Percentiles rank a stretch among this genome's conserved stretches.
These are phyloP conservation scores for Amanita jacksonii DNA, from an alignment of 768 basidiomycete species.

Conservation along the genomic window DNA sequence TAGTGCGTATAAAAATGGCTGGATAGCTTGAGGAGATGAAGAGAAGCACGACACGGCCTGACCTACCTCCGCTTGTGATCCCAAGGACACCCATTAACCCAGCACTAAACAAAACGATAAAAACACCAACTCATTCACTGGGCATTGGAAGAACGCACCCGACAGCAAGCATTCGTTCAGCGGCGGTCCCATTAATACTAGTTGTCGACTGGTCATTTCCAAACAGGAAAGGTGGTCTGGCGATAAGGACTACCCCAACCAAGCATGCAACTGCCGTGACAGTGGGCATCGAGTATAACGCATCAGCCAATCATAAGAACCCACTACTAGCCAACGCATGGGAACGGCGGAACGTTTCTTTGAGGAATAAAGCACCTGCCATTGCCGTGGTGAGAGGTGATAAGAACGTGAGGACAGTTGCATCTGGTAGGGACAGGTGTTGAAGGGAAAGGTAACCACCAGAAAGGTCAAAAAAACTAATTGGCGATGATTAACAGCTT, in stretches of 20 bases:
- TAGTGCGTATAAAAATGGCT: slow-evolving; percentile 44
- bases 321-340: slow-evolving; percentile 44
- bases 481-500: neutral
- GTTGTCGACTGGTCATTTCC: slow-evolving; percentile 20
- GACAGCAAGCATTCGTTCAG: slow-evolving; percentile 49
- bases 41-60: neutral
- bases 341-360: slow-evolving; percentile 45
- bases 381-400: slow-evolving; percentile 56
- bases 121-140: neutral
- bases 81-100: slow-evolving; percentile 57
- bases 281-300: neutral
- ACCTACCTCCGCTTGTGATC: slow-evolving; percentile 58
- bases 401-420: slow-evolving; percentile 69
- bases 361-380: slow-evolving; percentile 32
- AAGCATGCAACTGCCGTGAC: slow-evolving; percentile 52
- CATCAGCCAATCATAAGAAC: neutral
- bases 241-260: slow-evolving; percentile 71
- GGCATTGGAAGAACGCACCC: slow-evolving; percentile 25
- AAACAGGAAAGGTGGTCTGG: slow-evolving; percentile 69
- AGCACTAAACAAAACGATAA: slow-evolving; percentile 26
- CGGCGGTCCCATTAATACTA: slow-evolving; percentile 19
- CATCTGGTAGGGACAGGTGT: slow-evolving; percentile 71
- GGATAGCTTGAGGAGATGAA: neutral
- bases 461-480: slow-evolving; percentile 62
- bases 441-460: slow-evolving; percentile 63